These are phyloP conservation scores for Begonia masoniana DNA, from an alignment of 306 rosid genomes.

Conservation along the genomic window DNA sequence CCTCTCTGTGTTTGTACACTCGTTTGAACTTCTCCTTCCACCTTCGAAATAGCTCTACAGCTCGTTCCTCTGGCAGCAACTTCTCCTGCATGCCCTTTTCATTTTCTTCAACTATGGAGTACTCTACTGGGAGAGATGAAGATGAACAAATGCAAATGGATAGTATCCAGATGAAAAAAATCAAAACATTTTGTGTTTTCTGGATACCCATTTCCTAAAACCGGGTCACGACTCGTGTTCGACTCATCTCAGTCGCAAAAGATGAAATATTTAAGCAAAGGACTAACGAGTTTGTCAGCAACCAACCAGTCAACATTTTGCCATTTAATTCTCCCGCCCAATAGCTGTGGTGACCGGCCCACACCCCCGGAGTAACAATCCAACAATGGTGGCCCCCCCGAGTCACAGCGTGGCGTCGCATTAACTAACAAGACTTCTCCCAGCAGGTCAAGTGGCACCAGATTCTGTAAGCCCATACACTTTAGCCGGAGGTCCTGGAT, in stretches of 20 bases:
- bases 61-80: slow-evolving; percentile 38
- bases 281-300: too few species aligned
- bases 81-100: slow-evolving; percentile 11
- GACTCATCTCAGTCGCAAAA: slow-evolving; percentile 4
- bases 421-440: too few species aligned
- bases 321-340: too few species aligned
- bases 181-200: slow-evolving; percentile 13
- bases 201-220: slow-evolving; percentile 28
- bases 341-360: too few species aligned
- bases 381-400: too few species aligned
- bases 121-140: slow-evolving; percentile 24
- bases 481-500: too few species aligned
- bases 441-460: too few species aligned
- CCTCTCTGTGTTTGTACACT: slow-evolving; percentile 35
- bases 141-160: slow-evolving; percentile 14
- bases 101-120: slow-evolving; percentile 25
- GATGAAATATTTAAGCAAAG: slow-evolving; percentile 18
- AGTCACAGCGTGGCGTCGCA: too few species aligned
- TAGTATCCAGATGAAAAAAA: slow-evolving; percentile 30
- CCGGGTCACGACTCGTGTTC: slow-evolving; percentile 3
- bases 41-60: slow-evolving; percentile 40
- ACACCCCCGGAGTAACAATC: too few species aligned
- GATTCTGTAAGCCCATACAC: too few species aligned
- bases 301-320: slow-evolving; percentile 33
- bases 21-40: slow-evolving; percentile 44